Evolutionary conservation across 208 protist genomes (phyloP), one percentile per base, ranked within the genome.

Genomic region (Blechomonas ayalai): DNA sequence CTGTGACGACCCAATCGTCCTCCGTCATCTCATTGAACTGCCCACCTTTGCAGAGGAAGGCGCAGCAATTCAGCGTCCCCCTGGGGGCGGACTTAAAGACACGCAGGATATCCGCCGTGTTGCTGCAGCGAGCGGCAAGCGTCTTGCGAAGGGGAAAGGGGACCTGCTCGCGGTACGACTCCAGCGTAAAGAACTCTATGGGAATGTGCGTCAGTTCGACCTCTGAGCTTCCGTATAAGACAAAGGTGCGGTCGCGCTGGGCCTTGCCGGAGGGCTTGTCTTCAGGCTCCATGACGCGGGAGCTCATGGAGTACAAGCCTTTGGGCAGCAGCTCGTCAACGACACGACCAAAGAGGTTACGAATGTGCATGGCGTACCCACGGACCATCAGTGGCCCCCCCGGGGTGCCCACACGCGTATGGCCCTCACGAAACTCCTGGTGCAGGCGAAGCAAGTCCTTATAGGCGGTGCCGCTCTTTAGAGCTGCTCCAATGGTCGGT

Each of bases 101-200:
- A 36, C 66, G 58, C 42, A 92, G 38, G 20, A 95, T 56, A 50
- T 75, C 74, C 7, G 57, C 52, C 9, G 66, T 65, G 29, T 61
- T 69, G 52, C 41, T 75, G 59, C 80, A 89, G 18, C 80, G 73
- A 25, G 62, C 60, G 0, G 75, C 66, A 19, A 95, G 70, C 7
- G 80, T 88, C 56, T 93, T 92, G 46, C 87, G 83, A 41, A 92
- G 55, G 2, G 59, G 52, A 49, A 95, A 93, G 6, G 78, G 69
- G 19, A 95, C 73, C 48, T 92, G 75, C 62, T 96, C 90, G 34
- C 90, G 86, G 62, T 90, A 96, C 5, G 82, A 82, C 62, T 96
- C 86, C 20, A 93, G 47, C n/a, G 79, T 92, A 63, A 80, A 96
- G 68, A 96, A 92, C 54, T 96, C 90, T 35, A 96, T 77, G 13